Evolutionary conservation across 1,139 yeast genomes (phyloP).

Genomic region (Scheffersomyces illinoinensis): DNA sequence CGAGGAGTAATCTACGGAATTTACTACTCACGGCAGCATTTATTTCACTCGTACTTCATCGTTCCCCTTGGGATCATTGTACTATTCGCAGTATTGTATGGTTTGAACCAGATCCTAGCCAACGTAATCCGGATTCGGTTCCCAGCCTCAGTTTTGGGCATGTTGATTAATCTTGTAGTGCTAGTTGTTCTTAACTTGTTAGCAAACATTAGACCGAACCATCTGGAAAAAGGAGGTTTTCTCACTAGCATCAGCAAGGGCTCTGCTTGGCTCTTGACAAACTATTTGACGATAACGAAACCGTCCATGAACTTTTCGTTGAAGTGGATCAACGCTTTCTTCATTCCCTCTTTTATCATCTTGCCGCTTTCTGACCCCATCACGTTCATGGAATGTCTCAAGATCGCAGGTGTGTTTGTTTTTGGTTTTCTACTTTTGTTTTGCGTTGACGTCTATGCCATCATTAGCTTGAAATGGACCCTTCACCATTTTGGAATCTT

Average conservation of each 20-base stretch:
- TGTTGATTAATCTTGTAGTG: conserved; percentile 60
- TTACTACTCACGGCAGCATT: conserved; percentile 31
- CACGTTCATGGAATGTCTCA: conserved; percentile 65
- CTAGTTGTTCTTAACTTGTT: conserved; percentile 38
- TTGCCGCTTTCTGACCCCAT: conserved; percentile 68
- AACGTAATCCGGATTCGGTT: conserved; percentile 54
- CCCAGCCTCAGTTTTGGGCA: conserved; percentile 76
- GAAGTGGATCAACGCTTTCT: conserved; percentile 77
- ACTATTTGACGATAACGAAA: conserved; percentile 49
- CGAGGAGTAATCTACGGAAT: conserved; percentile 25
- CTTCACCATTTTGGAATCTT: conserved; percentile 20
- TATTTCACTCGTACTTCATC: conserved; percentile 33
- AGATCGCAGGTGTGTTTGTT: conserved; percentile 72
- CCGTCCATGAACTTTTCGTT: conserved; percentile 70
- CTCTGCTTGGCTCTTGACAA: conserved; percentile 34
- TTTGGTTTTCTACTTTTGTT: conserved; percentile 60
- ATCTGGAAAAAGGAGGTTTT: conserved; percentile 1
- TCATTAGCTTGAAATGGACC: conserved; percentile 25
- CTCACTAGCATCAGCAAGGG: conserved; percentile 26
- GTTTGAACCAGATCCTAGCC: conserved; percentile 55
- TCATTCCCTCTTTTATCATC: conserved; percentile 74
- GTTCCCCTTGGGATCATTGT: conserved; percentile 39
- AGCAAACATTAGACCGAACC: conserved; percentile 10
- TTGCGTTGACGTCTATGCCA: conserved; percentile 44
- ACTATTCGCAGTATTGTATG: conserved; percentile 53